Base-by-base conservation (phyloP, 208 protist genomes). In the Trypanosoma cruzi region DNA sequence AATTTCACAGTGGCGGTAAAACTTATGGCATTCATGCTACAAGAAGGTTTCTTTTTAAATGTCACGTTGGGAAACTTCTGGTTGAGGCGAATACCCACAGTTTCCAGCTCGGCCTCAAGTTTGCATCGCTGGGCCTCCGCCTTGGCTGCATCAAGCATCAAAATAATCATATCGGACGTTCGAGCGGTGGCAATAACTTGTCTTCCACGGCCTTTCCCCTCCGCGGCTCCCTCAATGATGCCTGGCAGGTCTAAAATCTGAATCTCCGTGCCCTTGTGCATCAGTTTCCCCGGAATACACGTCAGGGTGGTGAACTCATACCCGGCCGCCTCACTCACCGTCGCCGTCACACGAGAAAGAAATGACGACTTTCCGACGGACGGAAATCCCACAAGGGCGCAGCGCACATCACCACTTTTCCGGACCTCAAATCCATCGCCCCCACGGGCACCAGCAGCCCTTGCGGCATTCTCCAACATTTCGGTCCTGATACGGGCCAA, bases 221-320 rank as follows among this genome's bases (percentile, higher is more conserved):
- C 89, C 2, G 96, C 86, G 0, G 98, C 98, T 42, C 98, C 98
- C 79, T 99, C 97, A 75, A 99, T 99, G 73, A 99, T 99, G 76
- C 99, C 99, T 22, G 99, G 99, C 14, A 99, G 72, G 82, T 99
- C 99, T 20, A 99, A 82, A 75, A 99, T 91, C 79, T 99, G 98
- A 64, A 99, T 99, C 49, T 98, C 94, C 8, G 97, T 97, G 11
- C 96, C 97, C 61, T 97, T 98, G 84, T 98, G 95, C 62, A 96
- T 68, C 32, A 99, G 85, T 55, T 99, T 96, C 44, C 98, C 98
- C 14, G 99, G 99, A 81, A 99, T 99, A 84, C 98, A 99, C 20
- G 98, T 99, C 16, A 99, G 89, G 7, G 99, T 99, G 37, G 99
- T 99, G 85, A 99, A 99, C 65, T 99, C 98, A 77, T 99, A 99